Base-by-base conservation (phyloP, 2,329 filamentous ascomycete species). In the Phoma sp. region DNA sequence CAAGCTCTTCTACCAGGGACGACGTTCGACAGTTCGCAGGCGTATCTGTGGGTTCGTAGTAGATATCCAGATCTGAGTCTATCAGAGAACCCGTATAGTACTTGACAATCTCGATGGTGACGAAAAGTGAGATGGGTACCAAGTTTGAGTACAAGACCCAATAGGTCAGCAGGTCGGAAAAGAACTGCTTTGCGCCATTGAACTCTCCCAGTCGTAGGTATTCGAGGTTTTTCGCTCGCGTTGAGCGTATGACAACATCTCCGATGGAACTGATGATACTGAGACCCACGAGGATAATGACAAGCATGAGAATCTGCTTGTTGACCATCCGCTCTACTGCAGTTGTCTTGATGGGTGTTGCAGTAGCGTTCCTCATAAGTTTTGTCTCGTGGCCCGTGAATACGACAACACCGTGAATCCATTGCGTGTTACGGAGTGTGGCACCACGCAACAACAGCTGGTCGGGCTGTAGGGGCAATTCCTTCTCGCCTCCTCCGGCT, bases 361-460 rank as follows among this genome's bases (percentile, higher is more conserved):
- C 94, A 3, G 94, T 99, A 17, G 95, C 96, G 74, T 99, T 99
- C 65, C 95, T 88, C 95, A 99, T 98, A 60, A 99, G 84, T 78
- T 99, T 99, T 6, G 95, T 98, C 79, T 99, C 95, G 76, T 99
- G 95, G 46, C 95, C 95, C 2, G 92, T 96, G 70, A 98, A 99
- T 15, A 99, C 94, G 50, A 99, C 95, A 17, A 96, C 85, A 35
- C 94, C 95, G 73, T 99, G 92, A 43, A 98, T 87, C 94, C 95
- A 99, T 27, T 93, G 94, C 1, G 95, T 99, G 71, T 99, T 99
- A 67, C 95, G 86, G 52, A 99, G 81, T 1, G 93, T 98, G 21
- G 95, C 95, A 60, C 95, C 95, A 81, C 95, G 88, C 31, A 99
- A 85, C 17, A 99, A 82, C 36, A 99, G 84, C 76, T 99, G 95